A percentile compares a stretch with the other conserved stretches of the same genome.
Conservation (phyloP, 352 stramenopile genomes). For the Bremia lactucae region DNA sequence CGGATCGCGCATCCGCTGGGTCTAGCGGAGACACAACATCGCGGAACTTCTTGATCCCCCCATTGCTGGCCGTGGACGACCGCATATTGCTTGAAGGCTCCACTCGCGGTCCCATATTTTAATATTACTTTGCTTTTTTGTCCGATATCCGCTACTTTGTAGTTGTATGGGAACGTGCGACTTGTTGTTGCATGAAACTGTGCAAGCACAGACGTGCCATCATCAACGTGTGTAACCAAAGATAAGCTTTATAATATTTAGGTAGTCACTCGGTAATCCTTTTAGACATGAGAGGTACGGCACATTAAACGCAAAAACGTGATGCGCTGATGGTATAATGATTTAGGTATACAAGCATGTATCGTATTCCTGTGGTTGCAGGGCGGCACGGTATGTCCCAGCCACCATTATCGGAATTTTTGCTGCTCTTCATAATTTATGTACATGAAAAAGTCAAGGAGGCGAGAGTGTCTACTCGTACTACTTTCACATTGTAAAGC, state of each 20-base stretch:
- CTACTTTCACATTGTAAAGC: no score
- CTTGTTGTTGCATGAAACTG: constrained; percentile 12
- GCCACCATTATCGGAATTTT: no score
- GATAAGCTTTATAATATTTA: constrained; percentile 10
- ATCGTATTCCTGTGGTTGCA: no score
- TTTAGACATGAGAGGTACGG: no score
- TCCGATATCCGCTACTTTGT: constrained; percentile 1
- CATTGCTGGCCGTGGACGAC: constrained; percentile 16
- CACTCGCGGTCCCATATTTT: constrained; percentile 9
- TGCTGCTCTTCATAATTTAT: no score
- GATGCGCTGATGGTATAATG: no score
- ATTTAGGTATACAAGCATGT: no score
- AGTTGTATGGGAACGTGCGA: constrained; percentile 12
- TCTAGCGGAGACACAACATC: constrained; percentile 55
- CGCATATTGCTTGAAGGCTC: constrained; percentile 5
- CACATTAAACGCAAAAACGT: no score
- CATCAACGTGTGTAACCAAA: background rate
- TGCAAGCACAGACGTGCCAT: background rate
- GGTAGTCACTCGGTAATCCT: no score
- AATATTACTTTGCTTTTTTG: background rate
- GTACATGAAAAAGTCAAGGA: no score
- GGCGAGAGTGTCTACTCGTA: no score
- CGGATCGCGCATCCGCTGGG: constrained; percentile 47
- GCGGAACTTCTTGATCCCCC: constrained; percentile 47
- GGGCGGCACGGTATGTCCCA: no score